Evolutionary conservation across 2,329 filamentous ascomycete genomes (phyloP).

Genomic region (Neonectria magnoliae): DNA sequence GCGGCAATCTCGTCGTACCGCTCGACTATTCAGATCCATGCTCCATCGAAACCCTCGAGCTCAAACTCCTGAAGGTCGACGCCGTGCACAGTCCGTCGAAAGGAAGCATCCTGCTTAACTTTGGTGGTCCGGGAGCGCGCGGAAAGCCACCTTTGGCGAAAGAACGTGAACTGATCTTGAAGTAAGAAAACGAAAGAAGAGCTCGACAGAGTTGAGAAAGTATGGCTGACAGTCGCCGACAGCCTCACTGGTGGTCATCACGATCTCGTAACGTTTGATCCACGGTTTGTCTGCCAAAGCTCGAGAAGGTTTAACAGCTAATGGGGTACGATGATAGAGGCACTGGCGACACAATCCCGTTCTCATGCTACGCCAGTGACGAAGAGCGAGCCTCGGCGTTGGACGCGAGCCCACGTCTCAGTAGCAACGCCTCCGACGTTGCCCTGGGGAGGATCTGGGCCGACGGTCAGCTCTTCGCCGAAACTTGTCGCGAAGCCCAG

Average conservation of each 20-base stretch:
- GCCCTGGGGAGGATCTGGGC: slow-evolving; percentile 39
- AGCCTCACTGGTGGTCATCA: slow-evolving; percentile 36
- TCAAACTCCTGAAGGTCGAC: slow-evolving; percentile 25
- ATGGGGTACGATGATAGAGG: slow-evolving; percentile 29
- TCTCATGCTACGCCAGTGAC: slow-evolving; percentile 35
- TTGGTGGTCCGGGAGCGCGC: slow-evolving; percentile 41
- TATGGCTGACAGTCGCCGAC: neutral
- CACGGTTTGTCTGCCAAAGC: slow-evolving; percentile 31
- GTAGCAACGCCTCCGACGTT: slow-evolving; percentile 32
- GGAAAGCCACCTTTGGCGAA: slow-evolving; percentile 10
- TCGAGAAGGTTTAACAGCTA: neutral
- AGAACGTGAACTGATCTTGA: too few relatives aligned
- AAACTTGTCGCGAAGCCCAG: slow-evolving; percentile 31
- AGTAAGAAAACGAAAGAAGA: neutral
- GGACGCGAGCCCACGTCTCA: neutral
- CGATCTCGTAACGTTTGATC: slow-evolving; percentile 42
- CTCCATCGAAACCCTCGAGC: slow-evolving; percentile 11
- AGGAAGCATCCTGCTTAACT: slow-evolving; percentile 47
- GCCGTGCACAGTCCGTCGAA: slow-evolving; percentile 31
- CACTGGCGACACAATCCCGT: slow-evolving; percentile 40
- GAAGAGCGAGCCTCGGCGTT: neutral
- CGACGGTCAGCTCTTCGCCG: slow-evolving; percentile 25
- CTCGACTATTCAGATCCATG: slow-evolving; percentile 24
- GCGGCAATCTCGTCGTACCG: slow-evolving; percentile 21
- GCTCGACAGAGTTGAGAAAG: neutral